A percentile compares a stretch with the other conserved stretches of the same genome.
These are phyloP conservation scores for Globisporangium emineosum DNA, from an alignment of 352 stramenopile species.

Conservation along the genomic window DNA sequence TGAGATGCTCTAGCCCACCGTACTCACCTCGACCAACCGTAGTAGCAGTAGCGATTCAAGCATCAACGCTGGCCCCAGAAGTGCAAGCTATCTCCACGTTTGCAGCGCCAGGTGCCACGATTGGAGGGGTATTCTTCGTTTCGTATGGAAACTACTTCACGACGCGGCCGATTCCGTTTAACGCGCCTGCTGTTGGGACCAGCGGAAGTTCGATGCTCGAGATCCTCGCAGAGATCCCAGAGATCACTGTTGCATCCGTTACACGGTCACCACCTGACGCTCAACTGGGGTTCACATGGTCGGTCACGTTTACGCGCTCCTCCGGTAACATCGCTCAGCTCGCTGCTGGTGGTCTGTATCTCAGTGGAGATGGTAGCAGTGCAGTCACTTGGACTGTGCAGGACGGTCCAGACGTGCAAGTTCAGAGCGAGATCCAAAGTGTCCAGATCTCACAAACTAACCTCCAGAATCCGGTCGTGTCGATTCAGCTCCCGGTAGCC, in stretches of 20 bases:
- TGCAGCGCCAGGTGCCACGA: not conserved
- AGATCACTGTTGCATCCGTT: not conserved
- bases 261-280: not conserved
- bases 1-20: slow-evolving; percentile 25
- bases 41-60: not conserved
- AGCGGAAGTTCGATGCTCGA: not conserved
- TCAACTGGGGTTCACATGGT: not conserved
- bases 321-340: not conserved
- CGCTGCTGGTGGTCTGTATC: not conserved
- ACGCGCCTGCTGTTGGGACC: not conserved
- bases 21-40: not conserved
- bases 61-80: not conserved
- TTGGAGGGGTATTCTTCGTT: not conserved
- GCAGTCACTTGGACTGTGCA: not conserved
- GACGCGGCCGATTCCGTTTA: not conserved
- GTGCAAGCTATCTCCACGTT: not conserved
- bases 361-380: not conserved
- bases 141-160: not conserved
- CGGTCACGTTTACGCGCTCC: not conserved
- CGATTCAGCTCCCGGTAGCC: not conserved
- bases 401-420: not conserved
- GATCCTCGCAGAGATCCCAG: not conserved
- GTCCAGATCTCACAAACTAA: not conserved
- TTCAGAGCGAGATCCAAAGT: not conserved
- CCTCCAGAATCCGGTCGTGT: not conserved